Conservation (phyloP, 176 grass and related monocot genomes). For the Leersia perrieri region DNA sequence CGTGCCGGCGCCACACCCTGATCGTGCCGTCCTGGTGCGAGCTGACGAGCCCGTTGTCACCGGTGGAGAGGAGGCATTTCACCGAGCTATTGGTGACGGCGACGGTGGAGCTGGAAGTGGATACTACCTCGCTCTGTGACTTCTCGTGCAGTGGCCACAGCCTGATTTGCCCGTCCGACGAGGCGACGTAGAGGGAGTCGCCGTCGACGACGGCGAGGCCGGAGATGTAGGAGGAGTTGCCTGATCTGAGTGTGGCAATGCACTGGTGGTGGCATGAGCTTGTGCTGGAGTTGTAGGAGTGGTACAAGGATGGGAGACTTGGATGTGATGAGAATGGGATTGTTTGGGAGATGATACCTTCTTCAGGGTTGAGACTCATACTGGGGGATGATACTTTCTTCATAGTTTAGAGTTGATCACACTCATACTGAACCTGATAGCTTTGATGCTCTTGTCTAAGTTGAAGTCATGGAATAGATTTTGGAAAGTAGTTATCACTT, state of each 20-base stretch:
- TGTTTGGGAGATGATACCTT: background rate
- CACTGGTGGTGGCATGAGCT: conserved; percentile 22
- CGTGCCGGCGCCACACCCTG: conserved; percentile 52
- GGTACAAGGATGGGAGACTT: conserved; percentile 13
- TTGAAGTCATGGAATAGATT: conserved; percentile 18
- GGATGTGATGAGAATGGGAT: conserved; percentile 25
- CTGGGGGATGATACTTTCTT: background rate
- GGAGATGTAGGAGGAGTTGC: conserved; percentile 65
- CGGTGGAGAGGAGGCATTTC: conserved; percentile 46
- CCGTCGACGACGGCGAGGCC: conserved; percentile 37
- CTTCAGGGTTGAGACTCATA: background rate
- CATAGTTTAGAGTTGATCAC: background rate
- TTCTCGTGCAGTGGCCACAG: conserved; percentile 30
- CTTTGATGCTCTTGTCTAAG: conserved; percentile 4
- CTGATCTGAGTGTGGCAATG: conserved; percentile 53
- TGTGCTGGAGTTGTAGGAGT: background rate
- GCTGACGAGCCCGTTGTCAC: conserved; percentile 43
- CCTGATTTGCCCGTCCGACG: conserved; percentile 54
- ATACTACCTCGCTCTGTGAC: background rate
- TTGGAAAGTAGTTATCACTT: background rate
- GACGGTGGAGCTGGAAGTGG: conserved; percentile 13
- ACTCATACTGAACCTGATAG: background rate
- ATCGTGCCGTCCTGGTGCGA: conserved; percentile 82
- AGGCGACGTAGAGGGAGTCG: conserved; percentile 39
- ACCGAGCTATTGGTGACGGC: conserved; percentile 41